phyloP scores from a whole-genome alignment of 306 rosid genomes.

The Sesbania bispinosa region DNA sequence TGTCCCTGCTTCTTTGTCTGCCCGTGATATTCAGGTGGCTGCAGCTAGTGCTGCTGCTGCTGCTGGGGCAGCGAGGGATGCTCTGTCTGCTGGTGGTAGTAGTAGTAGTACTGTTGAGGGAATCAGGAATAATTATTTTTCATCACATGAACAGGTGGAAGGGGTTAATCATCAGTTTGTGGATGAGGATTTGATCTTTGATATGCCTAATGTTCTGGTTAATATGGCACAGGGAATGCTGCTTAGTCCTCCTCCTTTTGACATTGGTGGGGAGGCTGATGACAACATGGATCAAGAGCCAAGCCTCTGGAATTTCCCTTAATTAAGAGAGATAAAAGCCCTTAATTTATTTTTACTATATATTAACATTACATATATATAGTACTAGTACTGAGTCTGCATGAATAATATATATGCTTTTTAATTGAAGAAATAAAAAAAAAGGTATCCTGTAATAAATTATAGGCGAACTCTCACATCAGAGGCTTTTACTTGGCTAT shows the following conservation, averaged over 20 bases:
- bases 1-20: constrained; percentile 66
- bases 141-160: no score
- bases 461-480: constrained; percentile 36
- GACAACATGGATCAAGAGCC: constrained; percentile 23
- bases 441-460: constrained; percentile 27
- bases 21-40: constrained; percentile 77
- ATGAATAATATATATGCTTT: no score
- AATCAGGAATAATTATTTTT: not conserved
- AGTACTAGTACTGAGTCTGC: no score
- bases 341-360: no score
- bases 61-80: constrained; percentile 44
- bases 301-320: constrained; percentile 50
- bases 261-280: constrained; percentile 14
- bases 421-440: not conserved
- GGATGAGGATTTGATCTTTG: constrained; percentile 87
- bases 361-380: not conserved
- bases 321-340: no score
- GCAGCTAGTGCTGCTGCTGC: constrained; percentile 84
- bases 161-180: constrained; percentile 42
- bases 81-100: constrained; percentile 1
- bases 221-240: constrained; percentile 97
- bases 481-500: no score
- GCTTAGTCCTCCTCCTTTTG: constrained; percentile 85
- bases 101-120: not conserved
- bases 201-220: constrained; percentile 75